Evolutionary conservation across 1,139 yeast genomes (phyloP).

Genomic region (Pichia sp.): DNA sequence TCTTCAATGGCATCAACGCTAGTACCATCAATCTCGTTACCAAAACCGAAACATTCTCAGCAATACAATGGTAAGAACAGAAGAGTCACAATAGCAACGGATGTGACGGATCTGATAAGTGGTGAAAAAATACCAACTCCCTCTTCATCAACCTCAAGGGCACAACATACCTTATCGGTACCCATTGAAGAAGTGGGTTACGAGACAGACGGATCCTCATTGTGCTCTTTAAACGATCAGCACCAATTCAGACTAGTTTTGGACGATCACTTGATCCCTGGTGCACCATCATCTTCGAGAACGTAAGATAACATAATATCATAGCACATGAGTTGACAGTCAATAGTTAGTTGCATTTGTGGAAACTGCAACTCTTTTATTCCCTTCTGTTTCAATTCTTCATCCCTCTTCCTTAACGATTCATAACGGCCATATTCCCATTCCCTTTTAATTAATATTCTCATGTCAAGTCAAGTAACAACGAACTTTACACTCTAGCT

Average conservation of each 20-base stretch:
- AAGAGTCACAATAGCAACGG: background rate
- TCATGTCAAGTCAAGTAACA: no score
- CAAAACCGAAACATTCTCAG: no score
- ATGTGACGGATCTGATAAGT: constrained; percentile 5
- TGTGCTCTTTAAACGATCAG: constrained; percentile 1
- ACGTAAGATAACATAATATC: background rate
- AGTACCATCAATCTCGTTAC: no score
- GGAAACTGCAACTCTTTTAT: no score
- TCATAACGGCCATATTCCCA: no score
- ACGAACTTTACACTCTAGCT: no score
- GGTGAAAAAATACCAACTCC: constrained; percentile 1
- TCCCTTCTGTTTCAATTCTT: no score
- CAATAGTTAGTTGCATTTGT: no score
- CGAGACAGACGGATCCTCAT: constrained; percentile 4
- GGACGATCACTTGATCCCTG: constrained; percentile 11
- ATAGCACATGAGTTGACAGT: no score
- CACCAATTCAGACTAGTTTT: constrained; percentile 7
- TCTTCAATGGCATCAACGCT: no score
- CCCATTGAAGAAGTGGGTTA: background rate
- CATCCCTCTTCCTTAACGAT: no score
- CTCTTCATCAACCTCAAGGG: background rate
- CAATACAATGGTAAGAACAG: constrained; percentile 1
- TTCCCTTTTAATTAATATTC: no score
- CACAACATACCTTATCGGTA: background rate
- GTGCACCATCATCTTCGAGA: background rate